Percentiles rank a stretch among this genome's conserved stretches.
Conservation (phyloP, 225 moss, liverwort and hornwort species). For the Ulota crispa region DNA sequence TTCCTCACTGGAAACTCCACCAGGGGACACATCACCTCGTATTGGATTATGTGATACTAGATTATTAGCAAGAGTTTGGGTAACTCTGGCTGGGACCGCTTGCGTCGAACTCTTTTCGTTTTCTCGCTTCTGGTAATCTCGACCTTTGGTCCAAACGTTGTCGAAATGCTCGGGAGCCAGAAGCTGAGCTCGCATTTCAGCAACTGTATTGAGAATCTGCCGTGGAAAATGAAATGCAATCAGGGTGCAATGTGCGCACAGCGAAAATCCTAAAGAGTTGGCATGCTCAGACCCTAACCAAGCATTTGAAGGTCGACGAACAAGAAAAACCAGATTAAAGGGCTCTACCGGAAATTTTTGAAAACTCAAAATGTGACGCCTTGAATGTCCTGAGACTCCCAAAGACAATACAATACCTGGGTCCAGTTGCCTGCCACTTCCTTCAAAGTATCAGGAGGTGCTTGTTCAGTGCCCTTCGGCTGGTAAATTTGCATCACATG, state of each 20-base stretch:
- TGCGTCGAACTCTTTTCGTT: conserved; percentile 15
- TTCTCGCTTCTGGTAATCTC: conserved; percentile 52
- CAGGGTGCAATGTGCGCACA: neutral
- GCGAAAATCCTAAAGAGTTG: neutral
- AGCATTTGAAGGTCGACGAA: neutral
- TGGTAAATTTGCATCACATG: conserved; percentile 28
- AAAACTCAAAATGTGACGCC: neutral
- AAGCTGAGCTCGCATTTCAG: conserved; percentile 49
- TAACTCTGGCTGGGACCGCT: conserved; percentile 12
- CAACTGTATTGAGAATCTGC: conserved; percentile 41
- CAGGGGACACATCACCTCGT: conserved; percentile 14
- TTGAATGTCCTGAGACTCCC: neutral
- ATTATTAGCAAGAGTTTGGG: conserved; percentile 21
- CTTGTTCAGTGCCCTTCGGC: conserved; percentile 24
- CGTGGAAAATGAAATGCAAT: neutral
- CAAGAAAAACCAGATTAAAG: neutral
- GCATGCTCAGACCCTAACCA: neutral
- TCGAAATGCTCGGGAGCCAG: conserved; percentile 64
- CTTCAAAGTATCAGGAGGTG: conserved; percentile 27
- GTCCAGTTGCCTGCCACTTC: conserved; percentile 62
- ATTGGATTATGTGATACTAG: conserved; percentile 15
- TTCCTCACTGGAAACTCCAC: conserved; percentile 26
- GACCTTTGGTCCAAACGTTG: conserved; percentile 60
- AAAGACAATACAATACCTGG: conserved; percentile 42
- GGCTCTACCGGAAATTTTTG: neutral